Evolutionary conservation across 169 alveolate genomes (phyloP), one percentile per base, ranked within the genome.

Genomic region (Plasmodium inui): DNA sequence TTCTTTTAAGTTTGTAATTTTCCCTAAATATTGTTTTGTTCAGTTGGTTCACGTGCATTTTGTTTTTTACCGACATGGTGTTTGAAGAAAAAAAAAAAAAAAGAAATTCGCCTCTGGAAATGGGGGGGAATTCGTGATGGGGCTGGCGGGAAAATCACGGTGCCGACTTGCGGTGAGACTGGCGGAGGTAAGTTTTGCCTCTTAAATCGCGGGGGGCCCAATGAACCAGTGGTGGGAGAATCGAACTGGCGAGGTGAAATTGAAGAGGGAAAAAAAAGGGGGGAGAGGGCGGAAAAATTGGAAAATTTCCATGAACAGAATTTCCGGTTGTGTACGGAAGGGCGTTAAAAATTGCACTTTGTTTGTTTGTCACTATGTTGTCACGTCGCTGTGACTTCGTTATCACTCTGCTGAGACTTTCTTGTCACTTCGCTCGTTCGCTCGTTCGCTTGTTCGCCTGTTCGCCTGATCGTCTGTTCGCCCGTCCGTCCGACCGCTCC

Each of bases 1-100:
- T 88, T 67, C 82, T 37, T 88, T 79, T 55, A 22, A 39, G 61
- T 88, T 88, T 88, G 39, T 88, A 88, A 79, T 88, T 79, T 79
- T 88, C 94, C 44, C 53, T 78, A 78, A 88, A 78, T 26, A 79
- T 3, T 3, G 94, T 57, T 67, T 78, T 39, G 71, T 88, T 88
- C 12, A 88, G 34, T 10, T 88, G 90, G 44, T 88, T 88, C 55
- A 88, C 28, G 37, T 79, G 93, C 86, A 78, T 76, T 88, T 79
- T 76, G 53, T 61, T 88, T 79, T 88, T 88, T 88, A 88, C 32
- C 73, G 94, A 78, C 94, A 88, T 88, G 39, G 81, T 88, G 55
- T 34, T 85, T 22, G 70, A 73, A 73, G 50, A 22, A 41, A 88
- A 79, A 79, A 86, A 88, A 34, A 61, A 37, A 88, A 88, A 76